phyloP scores from a whole-genome alignment of 129 eudicot species.

The Chrysanthemum seticuspe region DNA sequence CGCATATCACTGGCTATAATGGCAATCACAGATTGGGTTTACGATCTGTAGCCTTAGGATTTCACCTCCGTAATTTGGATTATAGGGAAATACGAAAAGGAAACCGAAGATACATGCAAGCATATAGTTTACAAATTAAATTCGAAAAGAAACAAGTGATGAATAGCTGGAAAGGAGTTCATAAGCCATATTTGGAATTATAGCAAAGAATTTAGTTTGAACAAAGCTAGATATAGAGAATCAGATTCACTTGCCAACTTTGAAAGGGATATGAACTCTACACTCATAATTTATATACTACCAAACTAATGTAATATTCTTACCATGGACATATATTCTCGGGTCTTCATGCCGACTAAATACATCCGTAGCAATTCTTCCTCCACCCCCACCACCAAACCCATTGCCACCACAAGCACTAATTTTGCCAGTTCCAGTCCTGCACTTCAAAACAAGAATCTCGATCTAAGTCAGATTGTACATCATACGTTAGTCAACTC shows the following conservation, averaged over 20 bases:
- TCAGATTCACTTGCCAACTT: not conserved
- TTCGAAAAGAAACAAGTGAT: not conserved
- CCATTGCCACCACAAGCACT: constrained; percentile 92
- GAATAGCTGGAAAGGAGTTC: constrained; percentile 3
- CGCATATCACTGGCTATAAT: too few species aligned
- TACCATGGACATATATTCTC: constrained; percentile 66
- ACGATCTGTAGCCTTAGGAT: too few species aligned
- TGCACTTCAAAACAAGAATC: constrained; percentile 42
- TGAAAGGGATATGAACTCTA: not conserved
- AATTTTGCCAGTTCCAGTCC: constrained; percentile 77
- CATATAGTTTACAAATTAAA: not conserved
- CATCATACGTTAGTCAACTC: not conserved
- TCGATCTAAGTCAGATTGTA: constrained; percentile 25
- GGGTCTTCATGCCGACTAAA: constrained; percentile 97
- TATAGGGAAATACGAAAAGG: not conserved
- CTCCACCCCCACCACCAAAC: constrained; percentile 93
- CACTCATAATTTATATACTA: not conserved
- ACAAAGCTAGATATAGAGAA: not conserved
- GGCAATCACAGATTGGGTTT: too few species aligned
- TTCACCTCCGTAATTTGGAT: too few species aligned
- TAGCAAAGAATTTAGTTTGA: not conserved
- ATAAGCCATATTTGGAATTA: not conserved
- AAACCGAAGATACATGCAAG: not conserved
- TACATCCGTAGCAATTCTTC: constrained; percentile 83
- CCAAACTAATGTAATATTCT: constrained; percentile 17